Evolutionary conservation across 352 stramenopile species (phyloP).

Genomic region (Phytophthora fragariae): DNA sequence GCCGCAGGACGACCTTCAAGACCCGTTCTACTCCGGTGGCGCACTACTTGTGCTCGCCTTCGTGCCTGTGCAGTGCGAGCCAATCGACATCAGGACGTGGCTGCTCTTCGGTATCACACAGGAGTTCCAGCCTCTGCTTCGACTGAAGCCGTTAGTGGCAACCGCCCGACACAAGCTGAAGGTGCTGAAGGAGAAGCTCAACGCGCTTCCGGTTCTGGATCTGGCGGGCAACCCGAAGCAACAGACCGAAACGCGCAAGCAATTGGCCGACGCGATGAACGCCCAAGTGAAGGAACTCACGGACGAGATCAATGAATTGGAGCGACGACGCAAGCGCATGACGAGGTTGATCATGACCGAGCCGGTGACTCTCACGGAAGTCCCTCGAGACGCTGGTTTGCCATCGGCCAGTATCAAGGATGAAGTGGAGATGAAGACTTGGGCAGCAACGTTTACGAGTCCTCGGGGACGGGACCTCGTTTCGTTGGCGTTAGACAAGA

Average conservation of each 20-base stretch:
- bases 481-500: conserved; percentile 61
- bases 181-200: conserved; percentile 64
- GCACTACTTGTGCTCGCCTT: conserved; percentile 62
- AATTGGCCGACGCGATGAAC: conserved; percentile 54
- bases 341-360: conserved; percentile 66
- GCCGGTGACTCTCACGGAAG: conserved; percentile 50
- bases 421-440: conserved; percentile 64
- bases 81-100: conserved; percentile 62
- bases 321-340: conserved; percentile 45
- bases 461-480: conserved; percentile 53
- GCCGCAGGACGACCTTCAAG: conserved; percentile 65
- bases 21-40: conserved; percentile 61
- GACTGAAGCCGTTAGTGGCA: conserved; percentile 45
- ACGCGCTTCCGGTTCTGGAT: conserved; percentile 55
- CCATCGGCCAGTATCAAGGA: conserved; percentile 38
- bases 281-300: conserved; percentile 51
- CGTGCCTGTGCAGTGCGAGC: conserved; percentile 63
- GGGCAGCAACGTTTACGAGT: conserved; percentile 62
- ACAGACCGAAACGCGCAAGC: conserved; percentile 65
- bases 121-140: conserved; percentile 62
- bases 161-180: conserved; percentile 48
- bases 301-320: conserved; percentile 45
- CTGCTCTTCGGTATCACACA: conserved; percentile 66
- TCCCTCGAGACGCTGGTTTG: conserved; percentile 40
- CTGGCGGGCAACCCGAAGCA: conserved; percentile 49